A percentile compares a stretch with the other conserved stretches of the same genome.
These are phyloP conservation scores for Cylindrotheca fusiformis DNA, from an alignment of 108 stramenopile genomes.

Conservation along the genomic window DNA sequence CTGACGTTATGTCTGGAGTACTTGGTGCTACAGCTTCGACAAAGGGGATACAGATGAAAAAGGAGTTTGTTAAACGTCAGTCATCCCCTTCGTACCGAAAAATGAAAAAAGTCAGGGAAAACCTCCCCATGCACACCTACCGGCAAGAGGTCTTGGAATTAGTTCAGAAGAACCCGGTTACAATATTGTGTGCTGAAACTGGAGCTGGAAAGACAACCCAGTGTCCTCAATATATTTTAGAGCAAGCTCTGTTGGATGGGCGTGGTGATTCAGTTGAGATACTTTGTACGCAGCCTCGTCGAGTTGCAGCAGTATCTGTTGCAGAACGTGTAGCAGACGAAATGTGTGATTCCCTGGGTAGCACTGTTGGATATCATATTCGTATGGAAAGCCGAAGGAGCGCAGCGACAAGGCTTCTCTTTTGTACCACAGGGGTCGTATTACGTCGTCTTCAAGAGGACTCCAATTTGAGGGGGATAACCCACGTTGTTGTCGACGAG, in stretches of 20 bases:
- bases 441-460: conserved; percentile 92
- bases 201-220: conserved; percentile 76
- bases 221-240: conserved; percentile 82
- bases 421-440: conserved; percentile 95
- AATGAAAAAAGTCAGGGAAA: conserved; percentile 36
- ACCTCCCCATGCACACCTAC: conserved; percentile 56
- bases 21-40: not conserved
- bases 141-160: conserved; percentile 43
- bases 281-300: conserved; percentile 74
- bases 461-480: conserved; percentile 65
- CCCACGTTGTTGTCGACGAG: conserved; percentile 95
- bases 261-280: conserved; percentile 58
- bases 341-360: conserved; percentile 60
- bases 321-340: conserved; percentile 76
- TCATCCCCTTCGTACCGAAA: conserved; percentile 29
- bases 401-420: conserved; percentile 76
- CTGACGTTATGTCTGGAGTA: not conserved
- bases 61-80: conserved; percentile 33
- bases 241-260: conserved; percentile 56
- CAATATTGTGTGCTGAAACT: conserved; percentile 68
- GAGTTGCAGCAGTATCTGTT: conserved; percentile 73
- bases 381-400: conserved; percentile 71
- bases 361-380: conserved; percentile 90
- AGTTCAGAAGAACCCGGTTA: conserved; percentile 46
- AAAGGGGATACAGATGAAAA: conserved; percentile 29